phyloP scores from a whole-genome alignment of 192 early-diverging fungal genomes.

The Gamsiella multidivaricata region DNA sequence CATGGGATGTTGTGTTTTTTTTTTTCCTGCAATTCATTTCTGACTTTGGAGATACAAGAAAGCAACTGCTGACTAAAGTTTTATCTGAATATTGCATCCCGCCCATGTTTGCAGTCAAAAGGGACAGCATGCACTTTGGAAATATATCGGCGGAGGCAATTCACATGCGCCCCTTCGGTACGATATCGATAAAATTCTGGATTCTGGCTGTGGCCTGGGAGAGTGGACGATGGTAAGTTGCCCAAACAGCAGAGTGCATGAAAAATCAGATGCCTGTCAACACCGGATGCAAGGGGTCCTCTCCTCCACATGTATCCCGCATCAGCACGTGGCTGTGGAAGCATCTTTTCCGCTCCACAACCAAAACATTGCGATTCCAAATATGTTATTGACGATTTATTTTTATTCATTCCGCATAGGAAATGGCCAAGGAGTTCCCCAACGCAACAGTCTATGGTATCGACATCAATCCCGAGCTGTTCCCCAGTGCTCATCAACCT shows the following conservation, averaged over 20 bases:
- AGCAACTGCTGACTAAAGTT: conserved; percentile 3
- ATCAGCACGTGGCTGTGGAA: conserved; percentile 2
- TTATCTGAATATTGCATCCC: conserved; percentile 1
- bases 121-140: conserved; percentile 55
- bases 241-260: too few relatives aligned
- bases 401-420: conserved; percentile 13
- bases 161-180: conserved; percentile 47
- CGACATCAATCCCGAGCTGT: conserved; percentile 51
- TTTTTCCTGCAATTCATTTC: neutral
- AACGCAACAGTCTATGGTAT: conserved; percentile 52
- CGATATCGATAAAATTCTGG: conserved; percentile 40
- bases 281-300: neutral
- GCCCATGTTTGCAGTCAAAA: conserved; percentile 27
- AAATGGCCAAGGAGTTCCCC: conserved; percentile 50
- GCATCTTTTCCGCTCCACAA: neutral
- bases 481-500: conserved; percentile 36
- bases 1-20: conserved; percentile 1
- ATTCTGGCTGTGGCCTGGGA: conserved; percentile 52
- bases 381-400: too few relatives aligned
- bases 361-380: neutral
- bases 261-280: neutral
- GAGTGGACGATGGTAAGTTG: conserved; percentile 54
- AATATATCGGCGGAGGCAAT: conserved; percentile 52
- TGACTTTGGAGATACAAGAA: too few relatives aligned
- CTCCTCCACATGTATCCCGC: conserved; percentile 1